Evolutionary conservation across 2,329 filamentous ascomycete species (phyloP), one percentile per base, ranked within the genome.

Genomic region (Arachnomyces sp.): DNA sequence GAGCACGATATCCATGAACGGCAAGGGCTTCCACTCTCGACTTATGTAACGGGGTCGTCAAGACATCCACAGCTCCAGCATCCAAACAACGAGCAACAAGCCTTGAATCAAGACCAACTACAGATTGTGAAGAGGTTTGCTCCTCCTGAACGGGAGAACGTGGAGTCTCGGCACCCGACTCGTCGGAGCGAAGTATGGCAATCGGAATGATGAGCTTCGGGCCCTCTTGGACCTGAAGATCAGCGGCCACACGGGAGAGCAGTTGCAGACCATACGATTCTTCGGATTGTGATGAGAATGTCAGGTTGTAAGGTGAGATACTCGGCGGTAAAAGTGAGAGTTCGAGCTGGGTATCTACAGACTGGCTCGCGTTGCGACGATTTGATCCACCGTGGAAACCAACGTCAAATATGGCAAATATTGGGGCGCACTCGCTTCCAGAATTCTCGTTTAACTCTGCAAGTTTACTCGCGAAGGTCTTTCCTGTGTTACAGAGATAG

Each of bases 31-130:
- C 80, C 36, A 90, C 75, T 50, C 82, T 80, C 39, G 86, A 81
- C 35, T 74, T 72, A 45, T 83, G 80, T 30, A 96, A 63, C 1
- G 90, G 90, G 53, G 83, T 87, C 17, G 81, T 78, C 47, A 95
- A 73, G 36, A 95, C 86, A 62, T 96, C 90, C 21, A 84, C 74
- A 8, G 90, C 90, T 28, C 92, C 92, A 3, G 84, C 78, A 55
- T 95, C 87, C 16, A 96, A 67, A 56, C 87, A 95, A 52, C 74
- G 78, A 50, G 81, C 76, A 44, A 89, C 71, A 38, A 73, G 65
- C 32, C 69, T 65, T 9, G 71, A 68, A 44, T 78, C 70, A 7
- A 67, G 31, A 68, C 56, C 38, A 58, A 59, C 34, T 33, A 35
- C 39, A 46, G 59, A 54, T 18, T 49, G 42, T 46, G 46, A 38